phyloP scores from a whole-genome alignment of 257 asterid species.

The Rehmannia glutinosa region DNA sequence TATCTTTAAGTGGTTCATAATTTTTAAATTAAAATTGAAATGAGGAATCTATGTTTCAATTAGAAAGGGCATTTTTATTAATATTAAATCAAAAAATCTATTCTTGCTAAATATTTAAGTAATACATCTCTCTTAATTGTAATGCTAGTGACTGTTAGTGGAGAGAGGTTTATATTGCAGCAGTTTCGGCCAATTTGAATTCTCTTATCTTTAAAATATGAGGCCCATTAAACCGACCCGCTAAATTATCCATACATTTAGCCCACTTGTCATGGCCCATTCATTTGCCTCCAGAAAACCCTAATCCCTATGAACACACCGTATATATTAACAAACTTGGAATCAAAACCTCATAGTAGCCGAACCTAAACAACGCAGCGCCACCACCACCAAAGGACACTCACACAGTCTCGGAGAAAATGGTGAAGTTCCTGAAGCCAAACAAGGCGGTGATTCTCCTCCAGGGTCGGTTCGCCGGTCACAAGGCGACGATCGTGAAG shows the following conservation, averaged over 20 bases:
- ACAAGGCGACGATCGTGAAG: slow-evolving; percentile 33
- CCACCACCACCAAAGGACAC: neutral
- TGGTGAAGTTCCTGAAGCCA: slow-evolving; percentile 33
- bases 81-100: too few relatives aligned
- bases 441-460: slow-evolving; percentile 40
- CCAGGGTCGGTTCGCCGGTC: slow-evolving; percentile 35
- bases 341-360: neutral
- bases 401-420: neutral
- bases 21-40: too few relatives aligned
- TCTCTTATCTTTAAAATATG: too few relatives aligned
- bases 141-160: too few relatives aligned
- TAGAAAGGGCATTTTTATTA: too few relatives aligned
- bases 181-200: too few relatives aligned
- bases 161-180: too few relatives aligned
- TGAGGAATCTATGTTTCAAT: too few relatives aligned
- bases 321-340: neutral
- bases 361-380: neutral
- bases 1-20: too few relatives aligned
- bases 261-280: neutral
- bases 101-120: too few relatives aligned
- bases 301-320: neutral
- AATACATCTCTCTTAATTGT: too few relatives aligned
- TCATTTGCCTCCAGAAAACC: neutral
- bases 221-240: neutral
- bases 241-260: neutral